Base-by-base conservation (phyloP, 768 basidiomycete species). In the Mrakia gelida region DNA sequence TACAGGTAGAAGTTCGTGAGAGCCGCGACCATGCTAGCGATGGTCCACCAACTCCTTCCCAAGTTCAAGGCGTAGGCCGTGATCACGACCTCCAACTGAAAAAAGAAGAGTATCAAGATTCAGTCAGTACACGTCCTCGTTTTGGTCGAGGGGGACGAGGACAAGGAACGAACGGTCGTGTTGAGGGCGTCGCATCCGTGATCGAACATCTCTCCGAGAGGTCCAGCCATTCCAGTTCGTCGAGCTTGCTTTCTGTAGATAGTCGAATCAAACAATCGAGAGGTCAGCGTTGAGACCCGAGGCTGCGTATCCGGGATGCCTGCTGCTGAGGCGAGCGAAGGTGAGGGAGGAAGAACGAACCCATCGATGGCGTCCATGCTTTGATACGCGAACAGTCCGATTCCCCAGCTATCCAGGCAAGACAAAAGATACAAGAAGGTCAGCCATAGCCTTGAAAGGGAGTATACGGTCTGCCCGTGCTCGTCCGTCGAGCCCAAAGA, bases 121-220 rank as follows among this genome's bases (percentile, higher is more conserved):
- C n/a, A 18, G 11, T 28, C 9, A 15, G 34, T 21, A 34, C 21
- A 16, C 4, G 49, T 4, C 52, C 38, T 30, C 34, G 5, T 52
- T 21, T 52, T 52, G 80, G 63, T 70, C 26, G 70, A 65, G 63
- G 38, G 26, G 15, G 49, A 2, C 15, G 49, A 30, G 6, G 52
- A 30, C 13, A 28, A 73, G 26, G 62, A 82, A 76, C 85, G 79
- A 81, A 95, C 94, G 70, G 94, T 96, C 0, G 96, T 98, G 82
- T 98, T 98, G 80, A 99, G 87, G 0, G 95, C 95, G 83, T 96
- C 94, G 82, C 92, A 95, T 6, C 95, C 96, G 84, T 98, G 97
- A 83, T 99, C 97, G 84, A 99, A 99, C 90, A 98, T 91, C 84
- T 99, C 93, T 26, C 97, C 97, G 45, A 98, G 86, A 34, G 96